Evolutionary conservation across 345 rosid species (phyloP).

Genomic region (Eucalyptus pauciflora): DNA sequence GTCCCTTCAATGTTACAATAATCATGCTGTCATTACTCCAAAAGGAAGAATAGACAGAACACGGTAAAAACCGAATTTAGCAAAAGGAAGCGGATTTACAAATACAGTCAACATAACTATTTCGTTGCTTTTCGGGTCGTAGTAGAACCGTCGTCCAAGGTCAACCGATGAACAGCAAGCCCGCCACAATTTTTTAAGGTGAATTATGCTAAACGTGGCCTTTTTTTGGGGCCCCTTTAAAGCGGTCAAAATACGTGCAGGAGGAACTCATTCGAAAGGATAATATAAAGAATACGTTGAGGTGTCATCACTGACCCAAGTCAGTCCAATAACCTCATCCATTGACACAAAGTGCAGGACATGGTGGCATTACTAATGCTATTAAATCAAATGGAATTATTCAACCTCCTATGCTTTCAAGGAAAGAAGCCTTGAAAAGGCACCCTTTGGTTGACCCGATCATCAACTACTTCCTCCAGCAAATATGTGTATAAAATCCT

Average conservation of each 20-base stretch:
- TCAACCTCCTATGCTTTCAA: background rate
- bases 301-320: background rate
- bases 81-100: background rate
- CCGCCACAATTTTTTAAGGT: background rate
- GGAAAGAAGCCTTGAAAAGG: background rate
- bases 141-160: background rate
- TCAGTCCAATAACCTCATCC: background rate
- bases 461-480: background rate
- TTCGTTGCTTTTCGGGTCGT: background rate
- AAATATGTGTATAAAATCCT: background rate
- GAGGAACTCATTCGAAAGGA: background rate
- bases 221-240: background rate
- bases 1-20: background rate
- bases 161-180: background rate
- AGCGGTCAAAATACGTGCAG: background rate
- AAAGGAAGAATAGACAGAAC: background rate
- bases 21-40: background rate
- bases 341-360: background rate
- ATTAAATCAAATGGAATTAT: background rate
- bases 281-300: background rate
- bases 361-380: background rate
- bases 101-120: background rate
- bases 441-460: background rate
- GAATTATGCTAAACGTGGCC: background rate
- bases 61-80: background rate